These are phyloP conservation scores for Emergomyces africanus DNA, from an alignment of 2,329 filamentous ascomycete genomes.

Conservation along the genomic window DNA sequence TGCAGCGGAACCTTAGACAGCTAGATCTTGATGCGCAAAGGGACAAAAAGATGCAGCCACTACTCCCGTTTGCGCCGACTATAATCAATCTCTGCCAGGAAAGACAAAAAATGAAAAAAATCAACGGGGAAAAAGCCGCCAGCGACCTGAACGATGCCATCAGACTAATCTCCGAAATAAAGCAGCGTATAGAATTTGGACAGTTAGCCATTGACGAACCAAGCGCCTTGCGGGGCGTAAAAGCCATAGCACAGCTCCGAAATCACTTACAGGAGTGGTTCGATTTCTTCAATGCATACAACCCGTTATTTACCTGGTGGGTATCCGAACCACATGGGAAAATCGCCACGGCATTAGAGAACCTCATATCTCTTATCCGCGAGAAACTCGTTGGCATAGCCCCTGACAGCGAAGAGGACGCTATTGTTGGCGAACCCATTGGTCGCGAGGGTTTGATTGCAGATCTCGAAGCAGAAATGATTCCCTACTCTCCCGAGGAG, in stretches of 20 bases:
- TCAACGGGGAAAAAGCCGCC: slow-evolving; percentile 34
- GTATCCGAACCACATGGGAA: slow-evolving; percentile 32
- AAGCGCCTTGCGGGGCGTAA: slow-evolving; percentile 36
- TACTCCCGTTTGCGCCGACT: slow-evolving; percentile 35
- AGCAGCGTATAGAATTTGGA: slow-evolving; percentile 22
- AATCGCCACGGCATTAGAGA: slow-evolving; percentile 26
- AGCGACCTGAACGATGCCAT: slow-evolving; percentile 27
- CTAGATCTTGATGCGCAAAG: slow-evolving; percentile 29
- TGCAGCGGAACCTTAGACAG: slow-evolving; percentile 21
- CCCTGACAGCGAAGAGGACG: slow-evolving; percentile 31
- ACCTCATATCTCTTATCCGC: slow-evolving; percentile 27
- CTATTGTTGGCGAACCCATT: slow-evolving; percentile 46
- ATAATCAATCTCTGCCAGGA: slow-evolving; percentile 37
- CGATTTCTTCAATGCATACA: slow-evolving; percentile 42
- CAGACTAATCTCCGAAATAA: slow-evolving; percentile 21
- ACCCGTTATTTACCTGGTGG: slow-evolving; percentile 48
- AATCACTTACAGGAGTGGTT: slow-evolving; percentile 36
- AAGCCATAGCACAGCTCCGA: slow-evolving; percentile 30
- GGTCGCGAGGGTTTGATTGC: slow-evolving; percentile 39
- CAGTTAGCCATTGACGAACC: slow-evolving; percentile 26
- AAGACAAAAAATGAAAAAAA: slow-evolving; percentile 33
- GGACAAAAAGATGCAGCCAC: slow-evolving; percentile 24
- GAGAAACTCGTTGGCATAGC: slow-evolving; percentile 35
- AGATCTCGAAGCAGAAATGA: slow-evolving; percentile 45
- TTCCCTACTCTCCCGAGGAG: slow-evolving; percentile 46